Evolutionary conservation across 176 grass and related monocot species (phyloP).

Genomic region (Chloris gayana): DNA sequence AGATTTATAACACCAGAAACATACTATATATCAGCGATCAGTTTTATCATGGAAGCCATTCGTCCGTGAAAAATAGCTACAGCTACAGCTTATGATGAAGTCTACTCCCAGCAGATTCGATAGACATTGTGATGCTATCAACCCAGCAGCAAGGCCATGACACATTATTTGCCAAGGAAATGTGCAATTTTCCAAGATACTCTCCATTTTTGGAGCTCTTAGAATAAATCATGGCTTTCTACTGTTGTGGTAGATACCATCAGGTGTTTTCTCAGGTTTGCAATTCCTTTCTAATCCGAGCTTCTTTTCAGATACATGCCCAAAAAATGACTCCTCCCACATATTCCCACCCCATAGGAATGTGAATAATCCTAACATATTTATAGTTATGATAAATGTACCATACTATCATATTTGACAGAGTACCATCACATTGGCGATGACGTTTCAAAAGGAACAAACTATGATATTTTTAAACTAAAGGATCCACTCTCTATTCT

Average conservation of each 20-base stretch:
- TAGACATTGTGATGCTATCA: background rate
- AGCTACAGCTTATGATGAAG: background rate
- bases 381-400: conserved; percentile 26
- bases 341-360: background rate
- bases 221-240: background rate
- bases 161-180: background rate
- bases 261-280: background rate
- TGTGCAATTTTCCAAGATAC: background rate
- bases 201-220: background rate
- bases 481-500: conserved; percentile 25
- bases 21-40: background rate
- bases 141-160: background rate
- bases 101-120: background rate
- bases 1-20: too few species aligned
- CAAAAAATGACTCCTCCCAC: background rate
- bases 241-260: background rate
- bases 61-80: background rate
- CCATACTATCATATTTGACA: conserved; percentile 16
- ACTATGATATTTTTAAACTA: conserved; percentile 17
- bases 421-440: conserved; percentile 26
- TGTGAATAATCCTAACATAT: background rate
- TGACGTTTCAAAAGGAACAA: conserved; percentile 35
- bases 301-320: conserved; percentile 14
- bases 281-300: conserved; percentile 16
- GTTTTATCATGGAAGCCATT: background rate